Evolutionary conservation across 352 stramenopile species (phyloP).

Genomic region (Phytophthora hybrid): DNA sequence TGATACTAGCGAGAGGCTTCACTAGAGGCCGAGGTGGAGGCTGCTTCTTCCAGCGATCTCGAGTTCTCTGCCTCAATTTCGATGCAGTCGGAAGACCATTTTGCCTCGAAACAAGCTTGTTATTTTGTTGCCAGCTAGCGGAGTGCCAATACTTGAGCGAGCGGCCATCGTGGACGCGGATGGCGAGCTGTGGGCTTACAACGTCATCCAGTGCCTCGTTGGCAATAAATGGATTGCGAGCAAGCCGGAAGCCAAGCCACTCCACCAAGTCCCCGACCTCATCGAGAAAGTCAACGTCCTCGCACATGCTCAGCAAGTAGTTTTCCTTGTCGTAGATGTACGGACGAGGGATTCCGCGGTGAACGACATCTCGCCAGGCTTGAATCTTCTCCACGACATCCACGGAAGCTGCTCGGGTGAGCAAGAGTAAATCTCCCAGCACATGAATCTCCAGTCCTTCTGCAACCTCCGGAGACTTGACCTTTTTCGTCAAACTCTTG

Average conservation of each 20-base stretch:
- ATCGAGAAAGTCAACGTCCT: slow-evolving; percentile 68
- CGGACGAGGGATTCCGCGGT: slow-evolving; percentile 44
- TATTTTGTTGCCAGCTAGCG: slow-evolving; percentile 29
- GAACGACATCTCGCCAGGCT: slow-evolving; percentile 49
- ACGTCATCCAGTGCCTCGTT: slow-evolving; percentile 43
- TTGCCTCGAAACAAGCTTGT: neutral
- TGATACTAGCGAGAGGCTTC: slow-evolving; percentile 57
- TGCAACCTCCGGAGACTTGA: slow-evolving; percentile 15
- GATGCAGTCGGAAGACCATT: neutral
- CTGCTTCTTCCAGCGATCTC: slow-evolving; percentile 14
- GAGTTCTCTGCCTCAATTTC: neutral
- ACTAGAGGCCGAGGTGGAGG: slow-evolving; percentile 40
- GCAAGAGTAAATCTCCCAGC: slow-evolving; percentile 61
- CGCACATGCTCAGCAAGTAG: slow-evolving; percentile 63
- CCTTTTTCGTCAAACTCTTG: slow-evolving; percentile 3
- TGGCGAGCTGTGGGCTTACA: slow-evolving; percentile 20
- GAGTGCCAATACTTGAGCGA: slow-evolving; percentile 46
- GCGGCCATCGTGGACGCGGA: slow-evolving; percentile 24
- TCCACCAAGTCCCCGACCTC: slow-evolving; percentile 41
- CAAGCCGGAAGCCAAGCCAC: slow-evolving; percentile 64
- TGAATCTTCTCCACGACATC: slow-evolving; percentile 64
- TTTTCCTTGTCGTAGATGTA: slow-evolving; percentile 54
- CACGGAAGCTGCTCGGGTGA: slow-evolving; percentile 61
- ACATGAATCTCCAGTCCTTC: slow-evolving; percentile 67
- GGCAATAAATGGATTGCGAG: slow-evolving; percentile 67